These are phyloP conservation scores for Fusarium gaditjirri DNA, from an alignment of 2,329 filamentous ascomycete genomes.

Conservation along the genomic window DNA sequence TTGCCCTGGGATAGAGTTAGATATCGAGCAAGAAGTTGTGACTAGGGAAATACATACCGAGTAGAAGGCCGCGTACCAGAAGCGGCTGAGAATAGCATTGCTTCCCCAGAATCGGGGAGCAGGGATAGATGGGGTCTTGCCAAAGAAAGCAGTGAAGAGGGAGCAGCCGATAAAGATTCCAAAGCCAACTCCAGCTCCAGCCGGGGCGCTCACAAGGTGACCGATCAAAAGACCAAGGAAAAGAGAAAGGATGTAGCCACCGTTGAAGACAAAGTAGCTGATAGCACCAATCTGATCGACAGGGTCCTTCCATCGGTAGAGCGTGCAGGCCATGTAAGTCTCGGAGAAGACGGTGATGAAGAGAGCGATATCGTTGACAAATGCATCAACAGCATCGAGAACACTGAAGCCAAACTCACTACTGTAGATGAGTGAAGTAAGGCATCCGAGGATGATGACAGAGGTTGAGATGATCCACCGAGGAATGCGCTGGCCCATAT, in stretches of 20 bases:
- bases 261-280: constrained; percentile 55
- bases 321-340: constrained; percentile 60
- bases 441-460: constrained; percentile 57
- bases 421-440: constrained; percentile 63
- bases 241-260: constrained; percentile 60
- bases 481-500: constrained; percentile 51
- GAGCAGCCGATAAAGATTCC: constrained; percentile 57
- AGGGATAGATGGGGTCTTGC: constrained; percentile 51
- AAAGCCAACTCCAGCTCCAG: constrained; percentile 60
- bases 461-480: constrained; percentile 55
- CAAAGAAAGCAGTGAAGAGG: constrained; percentile 49
- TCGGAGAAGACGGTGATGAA: constrained; percentile 63
- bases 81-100: constrained; percentile 51
- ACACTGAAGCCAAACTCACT: constrained; percentile 65
- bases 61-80: constrained; percentile 64
- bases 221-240: constrained; percentile 59
- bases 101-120: constrained; percentile 56
- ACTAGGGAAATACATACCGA: constrained; percentile 53
- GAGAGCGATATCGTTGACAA: constrained; percentile 62
- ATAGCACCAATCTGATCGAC: constrained; percentile 53
- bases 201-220: constrained; percentile 53
- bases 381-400: constrained; percentile 62
- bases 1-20: constrained; percentile 56
- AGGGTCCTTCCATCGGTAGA: constrained; percentile 60
- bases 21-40: fast-evolving